Evolutionary conservation across 1,139 yeast species (phyloP), one percentile per base, ranked within the genome.

Genomic region (Sugiyamaella pinicola): DNA sequence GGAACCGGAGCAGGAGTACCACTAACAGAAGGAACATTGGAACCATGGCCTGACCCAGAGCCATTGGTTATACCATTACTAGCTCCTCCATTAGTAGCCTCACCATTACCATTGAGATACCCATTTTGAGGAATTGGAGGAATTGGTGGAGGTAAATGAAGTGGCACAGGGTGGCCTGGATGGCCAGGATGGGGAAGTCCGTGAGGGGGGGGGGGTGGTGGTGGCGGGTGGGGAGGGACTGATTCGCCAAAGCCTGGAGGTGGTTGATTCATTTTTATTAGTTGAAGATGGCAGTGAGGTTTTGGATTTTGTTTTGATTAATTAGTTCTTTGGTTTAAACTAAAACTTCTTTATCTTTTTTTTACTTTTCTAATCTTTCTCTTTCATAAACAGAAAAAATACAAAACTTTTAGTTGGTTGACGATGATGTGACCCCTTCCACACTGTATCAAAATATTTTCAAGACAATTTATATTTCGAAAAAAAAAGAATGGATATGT

Each of bases 141-240:
- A 37, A n/a, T 28, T 10, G 47, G 52, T 26, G 24, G 44, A 2
- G 53, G 57, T 29, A 31, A 47, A 18, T 44, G 54, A 8, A 44
- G 53, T 15, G 50, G 53, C 7, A 19, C 41, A 21, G 41, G 44
- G 22, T 35, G 49, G 4, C 41, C 41, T 10, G 49, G 44, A 29
- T n/a, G n/a, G n/a, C n/a, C n/a, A n/a, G 31, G 49, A 15, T 24
- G 35, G 12, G 19, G 37, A n/a, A 17, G 40, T 44, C 50, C 44
- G 10, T 47, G 49, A 15, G 52, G 53, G 6, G 52, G 53, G 21
- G 51, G 53, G 3, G 53, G 57, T 35, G 46, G 52, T 12, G 51
- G 54, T 17, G 47, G 52, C 13, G 53, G 53, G 9, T 24, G 45
- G 31, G 45, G 17, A 15, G 9, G n/a, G n/a, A n/a, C 44, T 5